A percentile compares a stretch with the other conserved stretches of the same genome.
Conservation (phyloP, 1,284 basidiomycete genomes). For the Leccinum griseonigrum region DNA sequence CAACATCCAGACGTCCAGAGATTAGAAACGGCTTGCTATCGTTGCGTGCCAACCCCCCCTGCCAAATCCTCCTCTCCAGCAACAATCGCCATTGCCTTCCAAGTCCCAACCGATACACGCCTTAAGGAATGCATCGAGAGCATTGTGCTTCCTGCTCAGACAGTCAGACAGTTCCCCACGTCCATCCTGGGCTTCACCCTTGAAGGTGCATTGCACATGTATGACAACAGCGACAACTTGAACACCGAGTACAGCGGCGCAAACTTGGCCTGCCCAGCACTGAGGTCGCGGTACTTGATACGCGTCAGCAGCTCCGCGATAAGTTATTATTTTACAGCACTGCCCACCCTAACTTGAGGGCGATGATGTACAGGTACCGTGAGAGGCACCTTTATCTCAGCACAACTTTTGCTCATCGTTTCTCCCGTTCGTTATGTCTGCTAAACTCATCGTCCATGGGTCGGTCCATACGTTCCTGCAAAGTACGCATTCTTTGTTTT, state of each 20-base stretch:
- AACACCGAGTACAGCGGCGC: conserved; percentile 78
- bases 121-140: conserved; percentile 90
- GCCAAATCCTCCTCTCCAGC: conserved; percentile 82
- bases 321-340: no score
- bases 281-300: conserved; percentile 77
- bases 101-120: conserved; percentile 76
- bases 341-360: no score
- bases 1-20: not conserved
- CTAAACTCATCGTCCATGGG: no score
- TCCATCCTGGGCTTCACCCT: conserved; percentile 90
- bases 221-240: conserved; percentile 78
- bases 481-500: no score
- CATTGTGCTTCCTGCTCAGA: conserved; percentile 91
- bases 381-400: no score
- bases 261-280: conserved; percentile 55
- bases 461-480: no score
- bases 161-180: conserved; percentile 96
- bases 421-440: no score
- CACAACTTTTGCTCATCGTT: no score
- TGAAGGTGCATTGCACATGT: conserved; percentile 97
- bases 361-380: no score
- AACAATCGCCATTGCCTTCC: conserved; percentile 81
- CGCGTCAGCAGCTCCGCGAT: conserved; percentile 93
- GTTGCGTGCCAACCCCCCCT: conserved; percentile 21
- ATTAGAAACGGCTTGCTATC: not conserved